Evolutionary conservation across 2,329 filamentous ascomycete species (phyloP).

Genomic region (Fusarium scirpi): DNA sequence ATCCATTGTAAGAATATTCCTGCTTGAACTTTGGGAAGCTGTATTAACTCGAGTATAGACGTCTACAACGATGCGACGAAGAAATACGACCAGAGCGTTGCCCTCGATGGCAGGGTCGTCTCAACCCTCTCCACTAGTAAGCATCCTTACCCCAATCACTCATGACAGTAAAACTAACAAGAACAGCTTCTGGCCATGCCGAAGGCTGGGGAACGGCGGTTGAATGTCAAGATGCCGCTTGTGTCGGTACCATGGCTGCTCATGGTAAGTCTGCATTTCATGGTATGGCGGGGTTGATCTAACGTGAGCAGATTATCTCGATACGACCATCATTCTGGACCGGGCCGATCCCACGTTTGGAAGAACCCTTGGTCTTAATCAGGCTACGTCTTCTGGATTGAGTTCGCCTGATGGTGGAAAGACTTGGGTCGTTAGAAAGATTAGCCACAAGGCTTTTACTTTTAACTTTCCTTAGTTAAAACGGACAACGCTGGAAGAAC

Average conservation of each 20-base stretch:
- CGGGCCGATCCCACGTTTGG: slow-evolving; percentile 16
- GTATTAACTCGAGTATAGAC: background rate
- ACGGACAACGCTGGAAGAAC: too few species aligned
- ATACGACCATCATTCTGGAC: slow-evolving; percentile 25
- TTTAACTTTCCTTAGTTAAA: slow-evolving; percentile 9
- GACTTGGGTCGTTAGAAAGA: slow-evolving; percentile 24
- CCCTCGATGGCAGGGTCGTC: slow-evolving; percentile 11
- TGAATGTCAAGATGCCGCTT: slow-evolving; percentile 37
- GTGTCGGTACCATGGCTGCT: slow-evolving; percentile 17
- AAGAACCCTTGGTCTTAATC: slow-evolving; percentile 18
- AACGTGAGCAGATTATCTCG: slow-evolving; percentile 23
- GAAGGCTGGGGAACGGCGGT: slow-evolving; percentile 37
- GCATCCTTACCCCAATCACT: background rate
- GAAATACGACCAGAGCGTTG: slow-evolving; percentile 31
- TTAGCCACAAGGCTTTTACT: slow-evolving; percentile 31
- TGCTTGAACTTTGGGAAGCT: fast-evolving
- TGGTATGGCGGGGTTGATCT: background rate
- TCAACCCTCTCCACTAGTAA: slow-evolving; percentile 26
- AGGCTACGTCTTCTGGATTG: slow-evolving; percentile 28
- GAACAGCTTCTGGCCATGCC: slow-evolving; percentile 23
- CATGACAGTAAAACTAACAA: background rate
- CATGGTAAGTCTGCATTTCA: slow-evolving; percentile 8
- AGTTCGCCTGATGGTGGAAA: slow-evolving; percentile 31
- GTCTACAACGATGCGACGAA: slow-evolving; percentile 32
- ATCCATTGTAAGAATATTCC: slow-evolving; percentile 19